These are phyloP conservation scores for Tuber umbilicatum DNA, from an alignment of 495 filamentous ascomycete genomes.

Conservation along the genomic window DNA sequence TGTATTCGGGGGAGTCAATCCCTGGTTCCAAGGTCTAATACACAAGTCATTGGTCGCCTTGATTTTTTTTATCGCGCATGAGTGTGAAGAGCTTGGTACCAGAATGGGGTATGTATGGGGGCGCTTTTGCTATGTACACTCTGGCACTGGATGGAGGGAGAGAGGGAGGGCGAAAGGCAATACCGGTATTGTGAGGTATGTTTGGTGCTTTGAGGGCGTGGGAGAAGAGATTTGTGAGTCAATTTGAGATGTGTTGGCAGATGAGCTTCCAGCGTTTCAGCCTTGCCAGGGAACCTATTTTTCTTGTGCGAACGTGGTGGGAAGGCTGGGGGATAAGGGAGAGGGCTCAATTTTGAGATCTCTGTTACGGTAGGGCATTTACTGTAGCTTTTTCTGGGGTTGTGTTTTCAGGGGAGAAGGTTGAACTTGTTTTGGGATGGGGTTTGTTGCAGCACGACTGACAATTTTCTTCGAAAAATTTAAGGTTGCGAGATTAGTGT, in stretches of 20 bases:
- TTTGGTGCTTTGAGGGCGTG: conserved; percentile 1
- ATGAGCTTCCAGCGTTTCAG: conserved; percentile 2
- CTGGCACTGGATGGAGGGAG: not conserved
- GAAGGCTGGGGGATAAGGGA: not conserved
- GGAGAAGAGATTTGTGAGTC: not conserved
- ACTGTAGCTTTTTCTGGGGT: not conserved
- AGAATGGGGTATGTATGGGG: not conserved
- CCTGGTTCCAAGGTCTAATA: not conserved
- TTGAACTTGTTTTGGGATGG: not conserved
- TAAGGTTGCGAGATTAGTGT: not conserved
- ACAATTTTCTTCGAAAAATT: not conserved
- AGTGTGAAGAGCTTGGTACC: not conserved
- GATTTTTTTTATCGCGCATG: not conserved
- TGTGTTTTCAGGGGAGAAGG: not conserved
- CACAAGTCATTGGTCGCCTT: not conserved
- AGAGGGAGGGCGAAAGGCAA: not conserved
- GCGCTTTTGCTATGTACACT: not conserved
- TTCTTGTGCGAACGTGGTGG: not conserved
- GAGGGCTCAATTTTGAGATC: not conserved
- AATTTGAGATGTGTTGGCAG: conserved; percentile 2
- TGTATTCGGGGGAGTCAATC: not conserved
- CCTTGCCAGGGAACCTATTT: not conserved
- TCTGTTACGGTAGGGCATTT: not conserved
- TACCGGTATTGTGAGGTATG: not conserved
- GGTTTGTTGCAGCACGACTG: not conserved